phyloP scores from a whole-genome alignment of 345 rosid species.

The Euphorbia peplus region DNA sequence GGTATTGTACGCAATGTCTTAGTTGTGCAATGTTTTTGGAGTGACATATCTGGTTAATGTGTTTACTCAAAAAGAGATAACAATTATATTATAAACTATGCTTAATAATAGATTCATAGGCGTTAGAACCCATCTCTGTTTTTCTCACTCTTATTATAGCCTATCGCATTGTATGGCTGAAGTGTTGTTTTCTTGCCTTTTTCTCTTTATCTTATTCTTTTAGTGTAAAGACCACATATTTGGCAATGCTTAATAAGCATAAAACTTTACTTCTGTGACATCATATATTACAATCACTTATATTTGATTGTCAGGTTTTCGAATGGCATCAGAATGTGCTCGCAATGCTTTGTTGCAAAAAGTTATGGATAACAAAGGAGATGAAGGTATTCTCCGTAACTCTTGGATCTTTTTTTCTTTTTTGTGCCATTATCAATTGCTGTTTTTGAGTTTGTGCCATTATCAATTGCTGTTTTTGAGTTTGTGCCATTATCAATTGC shows the following conservation, averaged over 20 bases:
- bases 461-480: neutral
- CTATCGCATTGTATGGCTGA: neutral
- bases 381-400: conserved; percentile 46
- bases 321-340: conserved; percentile 97
- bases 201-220: neutral
- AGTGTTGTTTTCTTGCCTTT: neutral
- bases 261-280: neutral
- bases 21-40: too few species aligned
- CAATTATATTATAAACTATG: neutral
- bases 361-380: conserved; percentile 73
- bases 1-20: too few species aligned
- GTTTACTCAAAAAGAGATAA: neutral
- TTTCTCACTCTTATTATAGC: neutral
- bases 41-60: neutral
- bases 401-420: too few species aligned
- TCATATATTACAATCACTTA: neutral
- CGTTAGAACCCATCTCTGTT: neutral
- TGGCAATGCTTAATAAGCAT: conserved; percentile 4
- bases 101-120: neutral
- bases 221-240: conserved; percentile 45
- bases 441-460: neutral
- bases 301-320: conserved; percentile 54
- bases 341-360: conserved; percentile 61
- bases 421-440: too few species aligned
- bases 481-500: neutral